Percentiles rank a stretch among this genome's conserved stretches.
phyloP scores from a whole-genome alignment of 2,329 filamentous ascomycete species.

The Metarhizium anisopliae region DNA sequence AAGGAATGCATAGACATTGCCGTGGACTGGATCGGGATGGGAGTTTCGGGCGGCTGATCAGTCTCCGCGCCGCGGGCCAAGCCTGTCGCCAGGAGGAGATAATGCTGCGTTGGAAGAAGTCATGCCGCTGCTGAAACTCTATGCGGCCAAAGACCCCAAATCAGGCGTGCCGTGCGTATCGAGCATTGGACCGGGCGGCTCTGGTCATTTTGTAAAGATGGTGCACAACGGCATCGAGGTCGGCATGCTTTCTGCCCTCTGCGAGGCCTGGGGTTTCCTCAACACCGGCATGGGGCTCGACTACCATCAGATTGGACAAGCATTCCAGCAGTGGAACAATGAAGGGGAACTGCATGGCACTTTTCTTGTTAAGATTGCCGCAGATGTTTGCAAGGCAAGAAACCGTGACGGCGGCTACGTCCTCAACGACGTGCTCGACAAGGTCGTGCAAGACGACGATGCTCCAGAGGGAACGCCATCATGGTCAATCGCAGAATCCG shows the following conservation, averaged over 20 bases:
- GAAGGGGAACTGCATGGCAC: constrained; percentile 39
- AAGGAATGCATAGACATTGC: constrained; percentile 44
- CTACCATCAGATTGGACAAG: constrained; percentile 50
- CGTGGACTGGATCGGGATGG: constrained; percentile 58
- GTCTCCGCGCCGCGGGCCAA: no score
- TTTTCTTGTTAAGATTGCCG: not conserved
- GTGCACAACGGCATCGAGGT: constrained; percentile 68
- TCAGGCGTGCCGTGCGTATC: constrained; percentile 4
- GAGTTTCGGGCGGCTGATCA: constrained; percentile 16
- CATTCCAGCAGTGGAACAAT: constrained; percentile 52
- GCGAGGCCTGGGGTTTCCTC: constrained; percentile 58
- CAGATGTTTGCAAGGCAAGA: not conserved
- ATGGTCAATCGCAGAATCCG: not conserved
- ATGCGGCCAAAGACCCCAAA: no score
- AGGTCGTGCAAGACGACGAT: constrained; percentile 62
- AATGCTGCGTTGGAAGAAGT: no score
- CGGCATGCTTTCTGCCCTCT: constrained; percentile 56
- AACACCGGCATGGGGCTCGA: constrained; percentile 45
- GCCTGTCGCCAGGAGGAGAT: no score
- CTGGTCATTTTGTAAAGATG: constrained; percentile 69
- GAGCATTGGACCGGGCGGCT: constrained; percentile 44
- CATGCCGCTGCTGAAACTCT: no score
- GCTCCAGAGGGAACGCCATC: not conserved
- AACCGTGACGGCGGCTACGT: constrained; percentile 23
- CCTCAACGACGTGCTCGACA: constrained; percentile 55